Conservation (phyloP, 208 protist species). For the Trypanosoma mega region DNA sequence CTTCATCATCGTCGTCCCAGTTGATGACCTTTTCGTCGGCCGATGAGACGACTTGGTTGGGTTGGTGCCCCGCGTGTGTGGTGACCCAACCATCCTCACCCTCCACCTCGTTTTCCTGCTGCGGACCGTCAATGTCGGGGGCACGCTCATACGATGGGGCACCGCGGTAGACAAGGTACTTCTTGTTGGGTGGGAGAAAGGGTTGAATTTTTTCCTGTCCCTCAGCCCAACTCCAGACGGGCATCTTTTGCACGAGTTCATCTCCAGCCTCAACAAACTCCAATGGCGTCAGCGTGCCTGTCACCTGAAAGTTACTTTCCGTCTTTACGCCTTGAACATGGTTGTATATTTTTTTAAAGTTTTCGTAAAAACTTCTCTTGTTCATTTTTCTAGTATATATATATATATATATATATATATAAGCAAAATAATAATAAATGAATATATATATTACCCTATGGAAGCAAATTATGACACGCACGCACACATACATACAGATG, state of each 20-base stretch:
- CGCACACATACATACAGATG: not conserved
- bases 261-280: constrained; percentile 96
- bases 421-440: not conserved
- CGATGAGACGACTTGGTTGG: constrained; percentile 13
- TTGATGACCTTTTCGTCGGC: constrained; percentile 43
- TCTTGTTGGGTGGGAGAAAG: constrained; percentile 95
- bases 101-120: constrained; percentile 13
- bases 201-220: constrained; percentile 62
- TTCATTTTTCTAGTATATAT: constrained; percentile 8
- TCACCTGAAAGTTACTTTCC: constrained; percentile 48
- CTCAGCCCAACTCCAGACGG: constrained; percentile 95
- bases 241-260: constrained; percentile 93
- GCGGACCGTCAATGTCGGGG: constrained; percentile 11
- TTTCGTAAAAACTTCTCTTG: constrained; percentile 50
- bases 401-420: not conserved
- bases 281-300: constrained; percentile 65
- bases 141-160: constrained; percentile 54
- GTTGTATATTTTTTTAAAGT: constrained; percentile 61
- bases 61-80: constrained; percentile 25
- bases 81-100: constrained; percentile 58
- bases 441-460: not conserved
- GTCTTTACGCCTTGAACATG: constrained; percentile 48
- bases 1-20: constrained; percentile 58
- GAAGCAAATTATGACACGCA: too few relatives aligned
- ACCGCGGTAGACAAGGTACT: constrained; percentile 92